Conservation (phyloP, 345 rosid genomes). For the Moringa oleifera region DNA sequence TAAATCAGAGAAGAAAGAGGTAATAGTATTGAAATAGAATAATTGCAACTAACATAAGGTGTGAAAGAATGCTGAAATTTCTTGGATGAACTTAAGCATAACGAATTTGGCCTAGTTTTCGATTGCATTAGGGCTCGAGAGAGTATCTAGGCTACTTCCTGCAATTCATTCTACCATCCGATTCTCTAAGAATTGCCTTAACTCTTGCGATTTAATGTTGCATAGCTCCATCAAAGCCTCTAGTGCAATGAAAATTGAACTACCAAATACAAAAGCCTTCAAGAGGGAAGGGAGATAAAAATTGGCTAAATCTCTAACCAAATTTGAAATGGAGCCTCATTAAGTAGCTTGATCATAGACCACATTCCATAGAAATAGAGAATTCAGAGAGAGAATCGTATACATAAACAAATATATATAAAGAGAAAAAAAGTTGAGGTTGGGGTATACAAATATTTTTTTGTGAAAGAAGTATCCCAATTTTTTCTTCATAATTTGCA, state of each 20-base stretch:
- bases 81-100: constrained; percentile 58
- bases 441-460: background rate
- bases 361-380: background rate
- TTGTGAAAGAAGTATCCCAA: too few species aligned
- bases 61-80: constrained; percentile 64
- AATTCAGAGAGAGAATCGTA: background rate
- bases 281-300: background rate
- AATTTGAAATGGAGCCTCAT: constrained; percentile 24
- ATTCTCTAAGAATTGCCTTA: constrained; percentile 73
- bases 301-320: constrained; percentile 10
- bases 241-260: constrained; percentile 32
- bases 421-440: background rate
- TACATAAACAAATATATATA: too few species aligned
- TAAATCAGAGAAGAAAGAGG: constrained; percentile 66
- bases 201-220: constrained; percentile 70
- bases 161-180: constrained; percentile 76
- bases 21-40: constrained; percentile 39
- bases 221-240: constrained; percentile 83
- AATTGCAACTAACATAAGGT: constrained; percentile 88
- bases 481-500: too few species aligned
- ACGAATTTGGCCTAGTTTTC: constrained; percentile 58
- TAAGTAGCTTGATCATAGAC: background rate
- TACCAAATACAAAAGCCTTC: background rate
- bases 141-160: constrained; percentile 71
- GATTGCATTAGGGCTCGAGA: constrained; percentile 43